phyloP scores from a whole-genome alignment of 2,329 filamentous ascomycete species.

The Xylaria sp. region DNA sequence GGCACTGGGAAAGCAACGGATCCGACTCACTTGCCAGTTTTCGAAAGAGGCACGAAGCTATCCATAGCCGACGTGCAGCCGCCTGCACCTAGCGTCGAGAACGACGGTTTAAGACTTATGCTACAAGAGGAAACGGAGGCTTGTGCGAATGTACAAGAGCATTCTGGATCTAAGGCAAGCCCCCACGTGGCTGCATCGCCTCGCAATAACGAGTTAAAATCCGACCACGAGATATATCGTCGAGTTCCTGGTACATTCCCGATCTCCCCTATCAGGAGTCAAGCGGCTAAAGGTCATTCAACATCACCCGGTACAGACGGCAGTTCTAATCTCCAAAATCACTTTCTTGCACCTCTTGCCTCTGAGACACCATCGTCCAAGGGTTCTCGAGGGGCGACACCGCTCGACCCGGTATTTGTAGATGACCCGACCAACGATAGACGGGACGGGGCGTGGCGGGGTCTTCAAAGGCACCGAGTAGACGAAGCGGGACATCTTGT shows the following conservation, averaged over 20 bases:
- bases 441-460: not conserved
- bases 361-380: conserved; percentile 33
- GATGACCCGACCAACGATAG: conserved; percentile 36
- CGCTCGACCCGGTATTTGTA: conserved; percentile 41
- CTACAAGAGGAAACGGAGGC: not conserved
- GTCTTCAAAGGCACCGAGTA: not conserved
- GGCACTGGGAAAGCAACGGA: conserved; percentile 1
- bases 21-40: not conserved
- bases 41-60: not conserved
- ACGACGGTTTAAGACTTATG: not conserved
- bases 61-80: not conserved
- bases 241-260: conserved; percentile 35
- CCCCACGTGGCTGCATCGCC: conserved; percentile 11
- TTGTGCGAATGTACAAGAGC: conserved; percentile 1
- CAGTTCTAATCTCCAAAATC: conserved; percentile 18
- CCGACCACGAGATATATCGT: conserved; percentile 18
- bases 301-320: conserved; percentile 20
- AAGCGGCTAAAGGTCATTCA: conserved; percentile 5
- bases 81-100: not conserved
- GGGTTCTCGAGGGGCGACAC: conserved; percentile 39
- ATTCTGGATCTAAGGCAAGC: not conserved
- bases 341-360: conserved; percentile 37
- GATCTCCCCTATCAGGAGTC: conserved; percentile 31
- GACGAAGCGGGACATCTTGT: not conserved
- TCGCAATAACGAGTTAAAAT: conserved; percentile 9